A percentile compares a stretch with the other conserved stretches of the same genome.
Evolutionary conservation across 106 monocot genomes (phyloP).

Genomic region (Dendrobium officinale): DNA sequence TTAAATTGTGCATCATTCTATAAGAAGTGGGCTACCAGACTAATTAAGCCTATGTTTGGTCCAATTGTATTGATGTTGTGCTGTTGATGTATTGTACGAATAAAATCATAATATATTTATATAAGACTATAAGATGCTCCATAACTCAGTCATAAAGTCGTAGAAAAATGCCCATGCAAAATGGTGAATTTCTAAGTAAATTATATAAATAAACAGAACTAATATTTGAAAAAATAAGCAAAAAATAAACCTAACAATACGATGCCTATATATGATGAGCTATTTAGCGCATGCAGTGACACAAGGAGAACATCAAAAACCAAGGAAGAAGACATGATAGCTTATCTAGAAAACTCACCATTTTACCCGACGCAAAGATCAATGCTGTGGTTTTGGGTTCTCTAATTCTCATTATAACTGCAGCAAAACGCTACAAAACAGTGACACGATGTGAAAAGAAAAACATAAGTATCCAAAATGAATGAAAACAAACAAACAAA

Average conservation of each 20-base stretch:
- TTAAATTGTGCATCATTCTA: not conserved
- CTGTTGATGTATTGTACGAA: not conserved
- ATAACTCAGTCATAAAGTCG: no score
- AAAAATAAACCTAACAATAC: not conserved
- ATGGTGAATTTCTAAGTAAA: not conserved
- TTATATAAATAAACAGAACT: not conserved
- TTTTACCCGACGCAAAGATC: conserved; percentile 15
- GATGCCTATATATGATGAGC: not conserved
- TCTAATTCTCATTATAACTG: conserved; percentile 32
- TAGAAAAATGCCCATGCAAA: not conserved
- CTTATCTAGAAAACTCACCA: conserved; percentile 10
- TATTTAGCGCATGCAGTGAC: not conserved
- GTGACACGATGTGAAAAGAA: not conserved
- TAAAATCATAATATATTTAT: not conserved
- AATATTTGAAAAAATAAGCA: not conserved
- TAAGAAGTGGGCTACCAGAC: not conserved
- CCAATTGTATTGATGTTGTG: not conserved
- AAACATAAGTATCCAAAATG: not conserved
- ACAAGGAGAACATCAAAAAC: not conserved
- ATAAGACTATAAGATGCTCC: not conserved
- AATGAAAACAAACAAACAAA: not conserved
- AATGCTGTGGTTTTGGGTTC: conserved; percentile 32
- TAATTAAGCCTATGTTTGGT: not conserved
- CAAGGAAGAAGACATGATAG: not conserved
- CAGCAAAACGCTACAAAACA: conserved; percentile 25